Percentiles rank a stretch among this genome's conserved stretches.
Conservation (phyloP, 306 rosid genomes). For the Mimosa bimucronata region DNA sequence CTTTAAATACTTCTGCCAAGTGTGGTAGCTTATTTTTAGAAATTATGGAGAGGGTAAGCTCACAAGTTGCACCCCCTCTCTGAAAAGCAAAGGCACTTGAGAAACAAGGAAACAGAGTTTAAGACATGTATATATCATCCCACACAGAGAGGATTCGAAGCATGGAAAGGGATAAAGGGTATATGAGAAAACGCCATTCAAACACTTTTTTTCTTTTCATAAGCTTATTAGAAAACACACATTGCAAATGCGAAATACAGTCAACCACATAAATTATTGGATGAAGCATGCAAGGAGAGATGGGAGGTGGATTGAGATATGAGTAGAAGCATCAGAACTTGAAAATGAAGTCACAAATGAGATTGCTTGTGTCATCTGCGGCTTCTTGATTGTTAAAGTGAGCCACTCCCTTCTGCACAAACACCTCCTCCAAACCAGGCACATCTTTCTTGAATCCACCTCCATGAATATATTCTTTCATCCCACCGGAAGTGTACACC, state of each 20-base stretch:
- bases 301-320: too few species aligned
- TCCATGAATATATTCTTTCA: slow-evolving; percentile 20
- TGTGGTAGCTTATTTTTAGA: too few species aligned
- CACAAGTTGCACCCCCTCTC: too few species aligned
- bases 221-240: not conserved
- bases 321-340: slow-evolving; percentile 19
- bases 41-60: too few species aligned
- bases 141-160: too few species aligned
- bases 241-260: not conserved
- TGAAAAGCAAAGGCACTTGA: too few species aligned
- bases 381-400: slow-evolving; percentile 37
- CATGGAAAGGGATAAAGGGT: too few species aligned
- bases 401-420: slow-evolving; percentile 16
- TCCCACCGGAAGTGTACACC: slow-evolving; percentile 6
- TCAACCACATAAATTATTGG: not conserved
- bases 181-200: too few species aligned
- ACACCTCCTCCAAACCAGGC: slow-evolving; percentile 15
- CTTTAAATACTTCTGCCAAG: too few species aligned
- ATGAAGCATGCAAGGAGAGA: not conserved
- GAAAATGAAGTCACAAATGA: slow-evolving; percentile 23
- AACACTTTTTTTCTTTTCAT: too few species aligned
- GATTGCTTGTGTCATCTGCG: slow-evolving; percentile 7
- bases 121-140: too few species aligned
- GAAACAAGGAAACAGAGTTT: too few species aligned
- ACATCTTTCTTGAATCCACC: slow-evolving; percentile 24